A percentile compares a stretch with the other conserved stretches of the same genome.
These are phyloP conservation scores for Dactylellina haptotyla DNA, from an alignment of 2,329 filamentous ascomycete genomes.

Conservation along the genomic window DNA sequence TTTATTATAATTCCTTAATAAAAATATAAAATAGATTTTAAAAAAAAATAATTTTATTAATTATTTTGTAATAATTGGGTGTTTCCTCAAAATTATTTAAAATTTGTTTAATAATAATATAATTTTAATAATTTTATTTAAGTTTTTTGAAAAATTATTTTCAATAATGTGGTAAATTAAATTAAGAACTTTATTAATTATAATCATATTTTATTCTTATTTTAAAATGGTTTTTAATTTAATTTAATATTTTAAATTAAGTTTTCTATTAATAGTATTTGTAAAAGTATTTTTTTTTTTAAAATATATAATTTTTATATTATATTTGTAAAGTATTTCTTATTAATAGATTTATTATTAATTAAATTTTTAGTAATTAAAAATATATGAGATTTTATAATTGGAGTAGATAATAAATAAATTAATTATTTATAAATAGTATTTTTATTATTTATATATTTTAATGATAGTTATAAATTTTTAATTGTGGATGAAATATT, in stretches of 20 bases:
- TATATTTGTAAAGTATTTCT: constrained; percentile 25
- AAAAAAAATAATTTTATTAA: constrained; percentile 8
- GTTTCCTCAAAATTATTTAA: constrained; percentile 8
- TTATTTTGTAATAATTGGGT: constrained; percentile 6
- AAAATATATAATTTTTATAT: constrained; percentile 32
- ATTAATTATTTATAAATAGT: constrained; percentile 16
- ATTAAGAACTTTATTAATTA: constrained; percentile 5
- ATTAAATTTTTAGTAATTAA: constrained; percentile 12
- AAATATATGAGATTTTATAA: constrained; percentile 19
- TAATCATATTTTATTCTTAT: neutral
- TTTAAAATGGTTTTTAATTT: constrained; percentile 16
- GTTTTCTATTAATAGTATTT: constrained; percentile 5
- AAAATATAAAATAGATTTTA: neutral
- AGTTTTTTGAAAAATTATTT: neutral
- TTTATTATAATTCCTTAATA: constrained; percentile 7
- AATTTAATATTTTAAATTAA: constrained; percentile 17
- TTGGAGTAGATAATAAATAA: constrained; percentile 18
- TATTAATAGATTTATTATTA: constrained; percentile 22
- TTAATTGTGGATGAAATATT: constrained; percentile 28
- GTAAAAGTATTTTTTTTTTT: constrained; percentile 8
- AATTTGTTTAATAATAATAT: constrained; percentile 12
- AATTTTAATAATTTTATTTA: constrained; percentile 2
- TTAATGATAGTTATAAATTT: constrained; percentile 15
- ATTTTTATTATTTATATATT: constrained; percentile 14
- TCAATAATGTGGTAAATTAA: neutral